Evolutionary conservation across 2,329 filamentous ascomycete genomes (phyloP).

Genomic region (Cytospora mali): DNA sequence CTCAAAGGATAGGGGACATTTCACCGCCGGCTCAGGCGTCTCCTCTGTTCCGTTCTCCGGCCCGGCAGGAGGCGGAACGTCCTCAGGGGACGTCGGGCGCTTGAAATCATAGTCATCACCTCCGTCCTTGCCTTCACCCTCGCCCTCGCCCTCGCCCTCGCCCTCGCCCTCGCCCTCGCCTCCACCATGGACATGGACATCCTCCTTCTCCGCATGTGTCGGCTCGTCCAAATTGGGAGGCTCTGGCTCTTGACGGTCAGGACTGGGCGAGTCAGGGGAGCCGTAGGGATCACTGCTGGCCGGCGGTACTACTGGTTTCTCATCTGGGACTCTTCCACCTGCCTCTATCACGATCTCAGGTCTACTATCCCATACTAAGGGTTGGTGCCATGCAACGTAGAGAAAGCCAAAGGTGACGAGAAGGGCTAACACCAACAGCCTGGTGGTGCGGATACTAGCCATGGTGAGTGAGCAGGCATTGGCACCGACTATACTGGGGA

Average conservation of each 20-base stretch:
- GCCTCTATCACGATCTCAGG: not conserved
- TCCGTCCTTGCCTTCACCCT: not conserved
- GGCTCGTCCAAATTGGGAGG: slow-evolving; percentile 7
- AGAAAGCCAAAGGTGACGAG: slow-evolving; percentile 19
- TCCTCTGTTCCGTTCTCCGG: slow-evolving; percentile 2
- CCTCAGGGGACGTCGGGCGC: slow-evolving; percentile 13
- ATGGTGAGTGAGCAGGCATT: slow-evolving; percentile 20
- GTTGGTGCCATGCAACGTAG: slow-evolving; percentile 17
- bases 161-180: no score
- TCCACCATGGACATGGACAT: no score
- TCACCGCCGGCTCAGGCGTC: slow-evolving; percentile 8
- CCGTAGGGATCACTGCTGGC: slow-evolving; percentile 1
- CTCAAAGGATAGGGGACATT: slow-evolving; percentile 33
- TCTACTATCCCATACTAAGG: slow-evolving; percentile 7
- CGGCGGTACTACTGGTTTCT: not conserved
- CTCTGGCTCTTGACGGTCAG: not conserved
- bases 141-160: no score
- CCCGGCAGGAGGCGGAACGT: slow-evolving; percentile 10
- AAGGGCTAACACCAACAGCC: slow-evolving; percentile 20
- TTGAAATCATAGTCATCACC: slow-evolving; percentile 19
- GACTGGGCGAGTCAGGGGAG: not conserved
- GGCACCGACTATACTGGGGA: not conserved
- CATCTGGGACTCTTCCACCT: not conserved
- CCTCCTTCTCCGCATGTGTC: not conserved
- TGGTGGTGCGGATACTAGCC: slow-evolving; percentile 23